phyloP scores from a whole-genome alignment of 306 rosid genomes.

The Dalbergia oliveri region DNA sequence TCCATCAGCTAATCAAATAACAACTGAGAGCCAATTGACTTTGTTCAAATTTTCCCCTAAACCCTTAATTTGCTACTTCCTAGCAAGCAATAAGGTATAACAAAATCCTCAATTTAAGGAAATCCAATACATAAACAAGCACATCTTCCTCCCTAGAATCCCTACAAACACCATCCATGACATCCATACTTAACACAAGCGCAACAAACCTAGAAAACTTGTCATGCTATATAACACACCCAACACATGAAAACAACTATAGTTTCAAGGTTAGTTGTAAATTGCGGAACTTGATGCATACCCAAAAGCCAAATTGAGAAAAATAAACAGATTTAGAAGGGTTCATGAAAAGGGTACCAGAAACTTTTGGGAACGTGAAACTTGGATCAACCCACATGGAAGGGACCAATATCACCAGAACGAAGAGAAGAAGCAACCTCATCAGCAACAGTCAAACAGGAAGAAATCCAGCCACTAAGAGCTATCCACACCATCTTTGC shows the following conservation, averaged over 20 bases:
- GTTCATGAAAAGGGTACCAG: constrained; percentile 46
- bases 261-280: constrained; percentile 1
- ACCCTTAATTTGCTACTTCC: not conserved
- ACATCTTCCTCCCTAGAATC: not conserved
- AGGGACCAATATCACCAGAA: constrained; percentile 90
- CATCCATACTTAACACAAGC: not conserved
- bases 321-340: not conserved
- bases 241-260: constrained; percentile 2
- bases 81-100: constrained; percentile 27
- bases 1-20: not conserved
- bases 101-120: constrained; percentile 36
- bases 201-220: not conserved
- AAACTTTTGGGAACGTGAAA: not conserved
- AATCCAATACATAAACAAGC: constrained; percentile 15
- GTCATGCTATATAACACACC: not conserved
- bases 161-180: not conserved
- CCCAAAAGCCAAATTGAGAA: not conserved
- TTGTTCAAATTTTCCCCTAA: constrained; percentile 3
- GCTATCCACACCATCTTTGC: constrained; percentile 83
- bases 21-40: not conserved
- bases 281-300: not conserved
- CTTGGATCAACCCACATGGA: constrained; percentile 73
- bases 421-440: constrained; percentile 86
- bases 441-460: constrained; percentile 85
- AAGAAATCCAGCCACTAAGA: constrained; percentile 78